Conservation (phyloP, 352 stramenopile genomes). For the Ophiocytium majus region DNA sequence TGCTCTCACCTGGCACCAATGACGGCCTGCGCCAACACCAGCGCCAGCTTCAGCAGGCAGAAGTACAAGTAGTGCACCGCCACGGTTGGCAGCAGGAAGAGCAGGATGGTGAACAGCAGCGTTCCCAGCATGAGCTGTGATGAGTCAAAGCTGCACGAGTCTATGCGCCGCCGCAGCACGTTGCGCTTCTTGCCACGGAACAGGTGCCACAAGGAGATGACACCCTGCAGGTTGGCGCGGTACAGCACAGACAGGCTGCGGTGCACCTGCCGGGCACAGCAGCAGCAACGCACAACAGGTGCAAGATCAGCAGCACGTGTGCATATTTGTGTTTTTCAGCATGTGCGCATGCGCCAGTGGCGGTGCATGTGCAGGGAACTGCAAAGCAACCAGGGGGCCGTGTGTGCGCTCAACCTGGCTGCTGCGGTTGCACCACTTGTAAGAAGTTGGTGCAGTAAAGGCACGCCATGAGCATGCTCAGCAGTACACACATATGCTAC, state of each 20-base stretch:
- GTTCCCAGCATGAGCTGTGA: conserved; percentile 85
- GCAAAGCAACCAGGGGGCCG: too few species aligned
- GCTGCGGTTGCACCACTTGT: too few species aligned
- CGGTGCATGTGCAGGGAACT: too few species aligned
- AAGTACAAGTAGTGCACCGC: conserved; percentile 89
- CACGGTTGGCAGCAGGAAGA: conserved; percentile 88
- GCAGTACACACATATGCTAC: too few species aligned
- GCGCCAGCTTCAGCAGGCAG: conserved; percentile 66
- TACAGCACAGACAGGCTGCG: conserved; percentile 60
- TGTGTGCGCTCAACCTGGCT: too few species aligned
- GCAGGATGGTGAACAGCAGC: conserved; percentile 81
- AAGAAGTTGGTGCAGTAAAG: too few species aligned
- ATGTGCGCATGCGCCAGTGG: too few species aligned
- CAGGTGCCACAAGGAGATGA: conserved; percentile 81
- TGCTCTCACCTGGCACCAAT: background rate
- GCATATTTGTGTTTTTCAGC: too few species aligned
- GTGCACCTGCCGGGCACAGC: background rate
- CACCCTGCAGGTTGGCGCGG: conserved; percentile 66
- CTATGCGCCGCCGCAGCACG: conserved; percentile 80
- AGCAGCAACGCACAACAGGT: too few species aligned
- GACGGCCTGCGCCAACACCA: conserved; percentile 48
- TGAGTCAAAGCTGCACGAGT: conserved; percentile 88
- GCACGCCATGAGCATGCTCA: too few species aligned
- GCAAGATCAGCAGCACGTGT: too few species aligned
- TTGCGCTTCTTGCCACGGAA: conserved; percentile 92